These are phyloP conservation scores for Athelia psychrophila DNA, from an alignment of 1,284 basidiomycete species.

Conservation along the genomic window DNA sequence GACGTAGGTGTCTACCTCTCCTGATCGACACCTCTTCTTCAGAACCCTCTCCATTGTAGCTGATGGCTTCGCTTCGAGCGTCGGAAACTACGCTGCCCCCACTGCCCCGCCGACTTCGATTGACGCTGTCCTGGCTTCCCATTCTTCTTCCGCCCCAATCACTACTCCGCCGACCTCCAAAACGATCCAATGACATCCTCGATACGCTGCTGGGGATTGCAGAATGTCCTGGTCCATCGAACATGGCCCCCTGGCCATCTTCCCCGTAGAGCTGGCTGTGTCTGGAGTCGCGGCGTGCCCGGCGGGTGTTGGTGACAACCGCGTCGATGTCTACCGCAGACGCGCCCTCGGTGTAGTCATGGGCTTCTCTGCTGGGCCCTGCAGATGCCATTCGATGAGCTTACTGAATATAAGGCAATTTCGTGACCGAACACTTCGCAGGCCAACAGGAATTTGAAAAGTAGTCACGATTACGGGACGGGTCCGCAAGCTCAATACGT, in stretches of 20 bases:
- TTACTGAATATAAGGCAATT: not conserved
- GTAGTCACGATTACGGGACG: too few species aligned
- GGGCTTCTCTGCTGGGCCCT: conserved; percentile 14
- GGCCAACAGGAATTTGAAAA: too few species aligned
- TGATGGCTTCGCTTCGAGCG: conserved; percentile 12
- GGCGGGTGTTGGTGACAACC: conserved; percentile 47
- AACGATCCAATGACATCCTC: conserved; percentile 66
- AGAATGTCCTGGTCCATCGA: conserved; percentile 71
- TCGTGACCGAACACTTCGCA: too few species aligned
- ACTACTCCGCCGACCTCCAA: conserved; percentile 50
- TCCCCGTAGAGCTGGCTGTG: conserved; percentile 54
- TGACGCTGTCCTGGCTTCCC: conserved; percentile 45
- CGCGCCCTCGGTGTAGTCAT: conserved; percentile 84
- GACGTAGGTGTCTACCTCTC: conserved; percentile 14
- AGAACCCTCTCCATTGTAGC: conserved; percentile 19
- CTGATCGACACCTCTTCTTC: conserved; percentile 14
- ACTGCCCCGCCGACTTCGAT: conserved; percentile 41
- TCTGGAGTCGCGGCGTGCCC: conserved; percentile 63
- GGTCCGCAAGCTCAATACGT: too few species aligned
- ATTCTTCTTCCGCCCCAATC: conserved; percentile 50
- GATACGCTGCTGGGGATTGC: conserved; percentile 76
- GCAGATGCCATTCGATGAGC: conserved; percentile 10
- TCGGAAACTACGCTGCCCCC: conserved; percentile 43
- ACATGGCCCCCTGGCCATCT: conserved; percentile 61
- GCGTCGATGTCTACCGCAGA: conserved; percentile 68